phyloP scores from a whole-genome alignment of 2,329 filamentous ascomycete species.

The Stemphylium vesicarium region DNA sequence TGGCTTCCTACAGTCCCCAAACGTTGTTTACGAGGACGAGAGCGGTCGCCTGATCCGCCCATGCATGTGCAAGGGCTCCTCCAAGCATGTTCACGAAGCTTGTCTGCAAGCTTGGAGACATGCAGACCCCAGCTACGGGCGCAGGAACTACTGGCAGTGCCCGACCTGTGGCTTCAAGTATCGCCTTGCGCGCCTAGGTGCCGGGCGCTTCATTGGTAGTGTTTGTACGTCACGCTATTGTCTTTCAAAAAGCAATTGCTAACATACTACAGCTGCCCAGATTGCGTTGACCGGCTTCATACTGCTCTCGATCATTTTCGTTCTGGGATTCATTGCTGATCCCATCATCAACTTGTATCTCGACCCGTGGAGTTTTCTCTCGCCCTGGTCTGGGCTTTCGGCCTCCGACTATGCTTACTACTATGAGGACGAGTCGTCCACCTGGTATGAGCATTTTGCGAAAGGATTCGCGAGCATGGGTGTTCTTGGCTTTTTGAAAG shows the following conservation, averaged over 20 bases:
- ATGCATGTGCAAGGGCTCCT: slow-evolving; percentile 91
- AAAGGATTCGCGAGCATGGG: slow-evolving; percentile 93
- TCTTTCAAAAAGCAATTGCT: slow-evolving; percentile 7
- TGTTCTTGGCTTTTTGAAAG: slow-evolving; percentile 82
- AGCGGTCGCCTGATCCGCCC: slow-evolving; percentile 82
- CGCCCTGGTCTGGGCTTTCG: slow-evolving; percentile 36
- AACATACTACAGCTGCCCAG: slow-evolving; percentile 59
- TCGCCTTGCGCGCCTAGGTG: slow-evolving; percentile 76
- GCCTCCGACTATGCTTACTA: slow-evolving; percentile 32
- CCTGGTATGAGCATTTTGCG: slow-evolving; percentile 83
- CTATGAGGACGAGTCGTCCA: slow-evolving; percentile 48
- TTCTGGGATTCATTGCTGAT: slow-evolving; percentile 90
- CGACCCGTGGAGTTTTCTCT: slow-evolving; percentile 65
- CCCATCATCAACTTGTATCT: slow-evolving; percentile 89
- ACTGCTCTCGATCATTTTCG: slow-evolving; percentile 74
- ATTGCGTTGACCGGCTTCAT: slow-evolving; percentile 73
- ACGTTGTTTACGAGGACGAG: slow-evolving; percentile 74
- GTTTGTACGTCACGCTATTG: slow-evolving; percentile 42
- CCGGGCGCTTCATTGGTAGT: slow-evolving; percentile 67
- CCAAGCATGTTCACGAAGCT: slow-evolving; percentile 91
- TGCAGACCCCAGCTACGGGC: slow-evolving; percentile 68
- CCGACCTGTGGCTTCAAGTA: slow-evolving; percentile 88
- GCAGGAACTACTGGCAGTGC: slow-evolving; percentile 82
- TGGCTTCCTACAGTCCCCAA: slow-evolving; percentile 63
- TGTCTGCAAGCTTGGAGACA: slow-evolving; percentile 85